These are phyloP conservation scores for Lactarius evosmus DNA, from an alignment of 768 basidiomycete genomes.

Conservation along the genomic window DNA sequence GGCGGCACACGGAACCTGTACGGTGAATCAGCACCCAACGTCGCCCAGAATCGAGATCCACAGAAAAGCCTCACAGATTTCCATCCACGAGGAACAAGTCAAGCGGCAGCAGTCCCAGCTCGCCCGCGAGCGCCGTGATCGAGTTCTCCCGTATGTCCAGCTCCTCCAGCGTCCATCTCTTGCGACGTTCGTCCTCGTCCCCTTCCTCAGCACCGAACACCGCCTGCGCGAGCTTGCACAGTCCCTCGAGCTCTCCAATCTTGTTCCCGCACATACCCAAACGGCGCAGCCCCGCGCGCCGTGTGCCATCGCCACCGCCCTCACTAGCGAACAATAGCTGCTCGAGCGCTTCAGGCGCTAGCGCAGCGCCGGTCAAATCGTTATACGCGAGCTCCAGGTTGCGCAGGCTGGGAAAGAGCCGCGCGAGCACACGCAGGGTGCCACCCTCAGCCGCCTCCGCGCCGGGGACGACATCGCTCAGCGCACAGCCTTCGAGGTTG, in stretches of 20 bases:
- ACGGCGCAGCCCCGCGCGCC: slow-evolving; percentile 56
- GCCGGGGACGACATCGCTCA: slow-evolving; percentile 52
- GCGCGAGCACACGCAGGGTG: slow-evolving; percentile 55
- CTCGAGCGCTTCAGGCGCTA: slow-evolving; percentile 48
- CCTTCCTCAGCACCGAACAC: slow-evolving; percentile 49
- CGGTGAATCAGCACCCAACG: slow-evolving; percentile 6
- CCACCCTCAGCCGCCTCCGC: slow-evolving; percentile 49
- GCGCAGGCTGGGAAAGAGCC: slow-evolving; percentile 66
- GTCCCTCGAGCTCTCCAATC: slow-evolving; percentile 58
- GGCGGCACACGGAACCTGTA: slow-evolving; percentile 77
- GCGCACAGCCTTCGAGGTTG: slow-evolving; percentile 66
- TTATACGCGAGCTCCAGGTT: slow-evolving; percentile 80
- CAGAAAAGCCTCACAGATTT: slow-evolving; percentile 57
- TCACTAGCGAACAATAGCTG: slow-evolving; percentile 44
- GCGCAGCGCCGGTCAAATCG: slow-evolving; percentile 49
- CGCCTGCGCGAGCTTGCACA: slow-evolving; percentile 52
- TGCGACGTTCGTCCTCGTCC: slow-evolving; percentile 47
- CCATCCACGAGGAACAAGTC: slow-evolving; percentile 84
- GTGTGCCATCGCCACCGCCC: background rate
- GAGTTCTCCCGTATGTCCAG: slow-evolving; percentile 82
- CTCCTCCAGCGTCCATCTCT: slow-evolving; percentile 71
- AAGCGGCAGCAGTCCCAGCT: slow-evolving; percentile 70
- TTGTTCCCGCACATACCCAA: slow-evolving; percentile 68
- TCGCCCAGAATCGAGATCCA: background rate
- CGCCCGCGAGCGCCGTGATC: slow-evolving; percentile 62